phyloP scores from a whole-genome alignment of 495 filamentous ascomycete genomes.

The Aspergillus mulundensis region DNA sequence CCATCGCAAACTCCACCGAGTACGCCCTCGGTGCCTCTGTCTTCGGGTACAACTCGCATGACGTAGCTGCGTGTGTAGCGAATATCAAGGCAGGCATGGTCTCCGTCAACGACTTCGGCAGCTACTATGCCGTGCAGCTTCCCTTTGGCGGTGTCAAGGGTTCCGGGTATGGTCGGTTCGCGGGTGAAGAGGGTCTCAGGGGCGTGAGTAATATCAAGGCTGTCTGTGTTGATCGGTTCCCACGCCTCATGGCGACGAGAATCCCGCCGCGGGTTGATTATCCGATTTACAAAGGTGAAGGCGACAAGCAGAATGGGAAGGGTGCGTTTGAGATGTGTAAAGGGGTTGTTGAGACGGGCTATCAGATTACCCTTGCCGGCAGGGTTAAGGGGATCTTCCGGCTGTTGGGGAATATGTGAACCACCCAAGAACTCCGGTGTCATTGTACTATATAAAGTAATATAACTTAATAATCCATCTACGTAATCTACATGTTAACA shows the following conservation, averaged over 20 bases:
- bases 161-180: conserved; percentile 91
- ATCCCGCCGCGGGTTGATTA: conserved; percentile 80
- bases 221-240: conserved; percentile 71
- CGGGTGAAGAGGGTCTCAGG: conserved; percentile 81
- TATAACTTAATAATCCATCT: too few species aligned
- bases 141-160: conserved; percentile 88
- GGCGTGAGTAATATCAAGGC: conserved; percentile 82
- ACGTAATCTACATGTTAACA: too few species aligned
- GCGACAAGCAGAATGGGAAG: conserved; percentile 48
- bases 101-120: conserved; percentile 88
- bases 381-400: conserved; percentile 45
- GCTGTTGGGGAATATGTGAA: conserved; percentile 44
- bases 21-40: conserved; percentile 81
- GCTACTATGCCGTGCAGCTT: conserved; percentile 85
- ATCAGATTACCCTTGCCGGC: conserved; percentile 48
- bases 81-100: conserved; percentile 83
- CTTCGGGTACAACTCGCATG: conserved; percentile 55
- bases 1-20: conserved; percentile 68
- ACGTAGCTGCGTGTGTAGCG: conserved; percentile 57
- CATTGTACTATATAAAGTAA: too few species aligned
- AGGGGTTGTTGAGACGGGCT: conserved; percentile 61
- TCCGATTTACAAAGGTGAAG: conserved; percentile 55
- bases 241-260: conserved; percentile 54
- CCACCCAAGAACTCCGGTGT: too few species aligned
- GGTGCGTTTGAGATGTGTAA: conserved; percentile 56